Evolutionary conservation across 177 flowering plant species (phyloP).

Genomic region (Vitis hybrid): DNA sequence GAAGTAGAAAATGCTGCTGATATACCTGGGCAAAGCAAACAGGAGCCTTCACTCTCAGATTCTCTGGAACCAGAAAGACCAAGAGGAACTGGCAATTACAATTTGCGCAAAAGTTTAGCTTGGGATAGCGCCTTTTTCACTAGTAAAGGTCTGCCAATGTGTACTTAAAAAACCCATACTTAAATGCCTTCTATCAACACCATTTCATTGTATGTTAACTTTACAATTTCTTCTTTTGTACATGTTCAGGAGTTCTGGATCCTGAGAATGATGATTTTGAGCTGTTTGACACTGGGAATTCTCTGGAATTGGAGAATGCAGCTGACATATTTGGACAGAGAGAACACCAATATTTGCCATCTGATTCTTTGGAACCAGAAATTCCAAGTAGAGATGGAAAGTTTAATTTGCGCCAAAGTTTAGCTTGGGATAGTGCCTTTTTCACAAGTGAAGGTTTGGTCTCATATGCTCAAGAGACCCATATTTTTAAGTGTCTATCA

Average conservation of each 20-base stretch:
- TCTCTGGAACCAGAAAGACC: conserved; percentile 3
- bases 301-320: conserved; percentile 1
- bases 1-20: conserved; percentile 1
- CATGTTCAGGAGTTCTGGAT: conserved; percentile 30
- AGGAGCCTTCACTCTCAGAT: not conserved
- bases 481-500: not conserved
- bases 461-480: not conserved
- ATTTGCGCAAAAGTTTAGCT: conserved; percentile 35
- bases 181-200: too few species aligned
- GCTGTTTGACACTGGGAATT: not conserved
- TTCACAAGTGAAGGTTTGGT: conserved; percentile 34
- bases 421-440: conserved; percentile 44
- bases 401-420: conserved; percentile 28
- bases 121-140: conserved; percentile 46
- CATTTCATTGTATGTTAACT: not conserved
- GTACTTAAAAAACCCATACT: not conserved
- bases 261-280: conserved; percentile 16
- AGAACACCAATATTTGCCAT: not conserved
- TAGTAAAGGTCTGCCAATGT: conserved; percentile 23
- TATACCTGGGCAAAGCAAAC: not conserved
- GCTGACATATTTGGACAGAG: not conserved
- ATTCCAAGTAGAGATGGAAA: not conserved
- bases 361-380: conserved; percentile 6
- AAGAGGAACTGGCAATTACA: conserved; percentile 2
- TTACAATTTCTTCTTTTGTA: not conserved